Evolutionary conservation across 306 rosid species (phyloP).

Genomic region (Trifolium repens): DNA sequence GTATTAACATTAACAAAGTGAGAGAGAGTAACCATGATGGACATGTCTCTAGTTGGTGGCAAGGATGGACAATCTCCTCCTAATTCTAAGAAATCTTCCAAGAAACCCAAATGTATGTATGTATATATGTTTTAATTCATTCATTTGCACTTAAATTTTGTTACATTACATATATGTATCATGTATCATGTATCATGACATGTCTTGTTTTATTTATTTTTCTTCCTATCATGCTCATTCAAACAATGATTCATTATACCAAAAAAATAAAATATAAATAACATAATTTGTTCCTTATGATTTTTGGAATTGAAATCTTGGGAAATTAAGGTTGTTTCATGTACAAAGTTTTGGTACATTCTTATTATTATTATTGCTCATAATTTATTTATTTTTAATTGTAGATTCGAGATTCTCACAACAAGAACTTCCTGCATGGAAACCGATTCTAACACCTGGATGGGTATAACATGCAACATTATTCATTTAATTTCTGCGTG

Average conservation of each 20-base stretch:
- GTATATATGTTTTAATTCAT: too few species aligned
- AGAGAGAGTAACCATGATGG: slow-evolving; percentile 14
- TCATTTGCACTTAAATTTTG: slow-evolving; percentile 3
- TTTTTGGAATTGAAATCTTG: not conserved
- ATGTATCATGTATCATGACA: not conserved
- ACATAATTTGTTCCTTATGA: not conserved
- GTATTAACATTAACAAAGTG: not conserved
- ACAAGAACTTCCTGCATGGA: slow-evolving; percentile 58
- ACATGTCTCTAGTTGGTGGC: not conserved
- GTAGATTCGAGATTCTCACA: slow-evolving; percentile 56
- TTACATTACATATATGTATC: not conserved
- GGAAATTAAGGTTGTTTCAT: not conserved
- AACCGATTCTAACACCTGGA: slow-evolving; percentile 57
- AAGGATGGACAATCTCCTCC: slow-evolving; percentile 26
- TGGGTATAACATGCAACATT: slow-evolving; percentile 44
- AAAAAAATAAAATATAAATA: not conserved
- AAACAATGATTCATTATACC: slow-evolving; percentile 13
- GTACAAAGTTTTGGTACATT: not conserved
- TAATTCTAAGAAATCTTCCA: slow-evolving; percentile 30
- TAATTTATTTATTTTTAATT: not conserved
- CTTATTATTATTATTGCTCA: not conserved
- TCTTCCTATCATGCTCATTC: not conserved
- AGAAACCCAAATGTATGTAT: slow-evolving; percentile 42
- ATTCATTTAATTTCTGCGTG: not conserved
- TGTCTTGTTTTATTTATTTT: not conserved